phyloP scores from a whole-genome alignment of 2,329 filamentous ascomycete genomes.

The Cryphonectria parasitica region DNA sequence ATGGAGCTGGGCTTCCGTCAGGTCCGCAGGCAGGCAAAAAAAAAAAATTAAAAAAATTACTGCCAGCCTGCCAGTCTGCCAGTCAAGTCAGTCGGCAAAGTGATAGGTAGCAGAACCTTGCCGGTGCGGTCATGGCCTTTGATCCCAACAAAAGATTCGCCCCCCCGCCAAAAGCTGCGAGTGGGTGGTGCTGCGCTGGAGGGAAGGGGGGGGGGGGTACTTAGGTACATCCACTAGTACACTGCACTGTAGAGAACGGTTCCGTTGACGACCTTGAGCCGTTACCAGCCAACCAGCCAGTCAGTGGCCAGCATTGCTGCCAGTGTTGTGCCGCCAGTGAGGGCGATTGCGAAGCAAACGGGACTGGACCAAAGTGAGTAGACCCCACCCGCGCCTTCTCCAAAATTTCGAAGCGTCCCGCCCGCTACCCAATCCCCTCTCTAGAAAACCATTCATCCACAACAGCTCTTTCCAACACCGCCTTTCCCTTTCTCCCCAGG shows the following conservation, averaged over 20 bases:
- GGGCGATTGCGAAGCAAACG: not conserved
- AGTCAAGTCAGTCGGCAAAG: not conserved
- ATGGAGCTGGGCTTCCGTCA: not conserved
- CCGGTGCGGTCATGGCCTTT: not conserved
- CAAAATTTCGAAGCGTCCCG: slow-evolving; percentile 19
- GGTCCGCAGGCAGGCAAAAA: not conserved
- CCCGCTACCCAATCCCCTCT: slow-evolving; percentile 14
- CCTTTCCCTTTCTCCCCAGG: slow-evolving; percentile 11
- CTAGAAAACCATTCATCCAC: slow-evolving; percentile 17
- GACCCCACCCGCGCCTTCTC: slow-evolving; percentile 17
- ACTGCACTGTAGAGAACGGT: slow-evolving; percentile 1
- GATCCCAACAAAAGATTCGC: slow-evolving; percentile 18
- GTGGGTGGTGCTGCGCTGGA: not conserved
- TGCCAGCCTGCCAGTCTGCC: not conserved
- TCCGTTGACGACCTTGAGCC: slow-evolving; percentile 6
- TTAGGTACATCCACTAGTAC: not conserved
- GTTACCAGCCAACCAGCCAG: slow-evolving; percentile 11
- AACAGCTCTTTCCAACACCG: slow-evolving; percentile 33
- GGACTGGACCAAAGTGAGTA: not conserved
- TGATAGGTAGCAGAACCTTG: not conserved
- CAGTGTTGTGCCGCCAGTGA: slow-evolving; percentile 1
- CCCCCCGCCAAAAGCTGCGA: slow-evolving; percentile 10
- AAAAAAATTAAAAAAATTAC: not conserved
- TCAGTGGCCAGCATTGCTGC: not conserved
- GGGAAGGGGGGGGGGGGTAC: not conserved